Conservation (phyloP, 306 rosid species). For the Amphicarpaea edgeworthii region DNA sequence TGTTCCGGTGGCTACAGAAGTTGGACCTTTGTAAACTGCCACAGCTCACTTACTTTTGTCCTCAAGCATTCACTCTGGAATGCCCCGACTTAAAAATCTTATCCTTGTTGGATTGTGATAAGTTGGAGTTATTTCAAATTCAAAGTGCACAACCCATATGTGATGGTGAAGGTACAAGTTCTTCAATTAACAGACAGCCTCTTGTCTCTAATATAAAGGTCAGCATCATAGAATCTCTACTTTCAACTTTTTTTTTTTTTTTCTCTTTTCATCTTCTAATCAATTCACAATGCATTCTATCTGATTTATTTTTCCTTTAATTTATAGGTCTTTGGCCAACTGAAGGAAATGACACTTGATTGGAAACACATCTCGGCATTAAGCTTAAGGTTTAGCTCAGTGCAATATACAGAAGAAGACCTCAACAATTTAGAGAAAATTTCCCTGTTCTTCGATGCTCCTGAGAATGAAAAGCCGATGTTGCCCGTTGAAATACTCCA, state of each 20-base stretch:
- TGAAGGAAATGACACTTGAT: not conserved
- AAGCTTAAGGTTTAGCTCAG: not conserved
- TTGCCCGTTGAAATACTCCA: not conserved
- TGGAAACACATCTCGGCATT: not conserved
- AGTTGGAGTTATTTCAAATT: not conserved
- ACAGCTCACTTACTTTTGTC: slow-evolving; percentile 1
- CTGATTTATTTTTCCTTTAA: not conserved
- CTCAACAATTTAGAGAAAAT: not conserved
- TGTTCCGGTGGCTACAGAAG: too few relatives aligned
- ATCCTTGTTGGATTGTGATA: not conserved
- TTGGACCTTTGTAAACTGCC: too few relatives aligned
- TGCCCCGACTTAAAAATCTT: not conserved
- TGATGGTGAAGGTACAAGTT: too few relatives aligned
- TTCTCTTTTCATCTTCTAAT: not conserved
- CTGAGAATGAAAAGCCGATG: not conserved
- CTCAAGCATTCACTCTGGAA: not conserved
- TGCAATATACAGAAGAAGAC: not conserved
- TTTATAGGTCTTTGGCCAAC: not conserved
- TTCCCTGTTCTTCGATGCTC: accelerated
- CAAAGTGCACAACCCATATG: too few relatives aligned
- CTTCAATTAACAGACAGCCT: too few relatives aligned
- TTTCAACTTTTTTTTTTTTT: not conserved
- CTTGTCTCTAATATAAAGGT: not conserved
- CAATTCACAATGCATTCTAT: not conserved
- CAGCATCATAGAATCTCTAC: not conserved